Evolutionary conservation across 1,139 yeast species (phyloP).

Genomic region (Candida frijolesensis): DNA sequence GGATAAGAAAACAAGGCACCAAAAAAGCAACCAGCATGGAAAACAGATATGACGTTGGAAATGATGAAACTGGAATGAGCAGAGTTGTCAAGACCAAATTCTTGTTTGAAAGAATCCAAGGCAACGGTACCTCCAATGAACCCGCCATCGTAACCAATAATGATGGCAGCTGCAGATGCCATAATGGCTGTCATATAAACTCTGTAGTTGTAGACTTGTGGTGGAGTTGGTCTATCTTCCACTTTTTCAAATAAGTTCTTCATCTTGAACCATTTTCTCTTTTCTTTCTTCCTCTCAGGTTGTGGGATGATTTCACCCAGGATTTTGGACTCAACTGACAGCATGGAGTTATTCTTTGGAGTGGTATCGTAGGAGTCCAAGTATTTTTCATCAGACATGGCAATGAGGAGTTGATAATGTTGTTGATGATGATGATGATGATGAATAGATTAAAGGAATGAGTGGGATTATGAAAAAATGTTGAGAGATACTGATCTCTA

Average conservation of each 20-base stretch:
- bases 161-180: conserved; percentile 42
- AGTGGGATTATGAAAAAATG: not conserved
- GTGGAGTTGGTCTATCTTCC: conserved; percentile 45
- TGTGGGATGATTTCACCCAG: not conserved
- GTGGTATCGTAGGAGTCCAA: not conserved
- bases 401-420: not conserved
- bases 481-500: not conserved
- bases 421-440: not conserved
- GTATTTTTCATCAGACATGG: conserved; percentile 2
- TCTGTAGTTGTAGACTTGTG: conserved; percentile 38
- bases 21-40: conserved; percentile 48
- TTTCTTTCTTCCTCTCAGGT: not conserved
- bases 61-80: conserved; percentile 27
- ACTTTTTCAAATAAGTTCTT: conserved; percentile 34
- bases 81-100: conserved; percentile 34
- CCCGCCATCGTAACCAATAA: conserved; percentile 47
- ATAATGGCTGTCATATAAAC: conserved; percentile 39
- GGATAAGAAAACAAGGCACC: conserved; percentile 47
- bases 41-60: conserved; percentile 44
- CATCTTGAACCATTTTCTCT: conserved; percentile 15
- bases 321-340: not conserved
- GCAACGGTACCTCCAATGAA: conserved; percentile 48
- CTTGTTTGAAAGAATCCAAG: conserved; percentile 35
- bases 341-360: not conserved
- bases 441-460: not conserved